phyloP scores from a whole-genome alignment of 2,329 filamentous ascomycete genomes.

The Diaporthe longicolla region DNA sequence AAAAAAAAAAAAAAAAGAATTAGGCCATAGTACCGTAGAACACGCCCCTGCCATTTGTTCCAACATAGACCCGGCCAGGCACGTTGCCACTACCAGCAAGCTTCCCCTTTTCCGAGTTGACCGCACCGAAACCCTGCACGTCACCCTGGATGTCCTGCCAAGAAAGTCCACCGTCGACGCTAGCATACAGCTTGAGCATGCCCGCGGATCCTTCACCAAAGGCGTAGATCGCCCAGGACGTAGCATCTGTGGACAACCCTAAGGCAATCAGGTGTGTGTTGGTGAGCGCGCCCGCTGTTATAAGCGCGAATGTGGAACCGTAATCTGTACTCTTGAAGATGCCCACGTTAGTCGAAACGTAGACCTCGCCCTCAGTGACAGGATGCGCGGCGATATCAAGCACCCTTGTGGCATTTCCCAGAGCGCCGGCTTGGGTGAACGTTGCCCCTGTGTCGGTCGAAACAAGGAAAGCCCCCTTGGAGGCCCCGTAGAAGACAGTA shows the following conservation, averaged over 20 bases:
- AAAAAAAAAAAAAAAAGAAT: too few species aligned
- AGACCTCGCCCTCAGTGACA: slow-evolving; percentile 70
- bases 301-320: slow-evolving; percentile 61
- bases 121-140: slow-evolving; percentile 59
- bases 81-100: slow-evolving; percentile 62
- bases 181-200: slow-evolving; percentile 58
- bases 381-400: slow-evolving; percentile 72
- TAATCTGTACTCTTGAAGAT: slow-evolving; percentile 67
- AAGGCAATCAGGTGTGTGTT: slow-evolving; percentile 60
- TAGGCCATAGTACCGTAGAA: slow-evolving; percentile 49
- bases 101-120: slow-evolving; percentile 51
- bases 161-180: slow-evolving; percentile 56
- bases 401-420: slow-evolving; percentile 59
- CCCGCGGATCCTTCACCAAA: slow-evolving; percentile 60
- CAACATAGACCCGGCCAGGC: slow-evolving; percentile 61
- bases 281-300: slow-evolving; percentile 51
- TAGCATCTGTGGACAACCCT: slow-evolving; percentile 54
- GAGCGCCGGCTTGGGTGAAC: slow-evolving; percentile 56
- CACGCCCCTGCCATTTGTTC: slow-evolving; percentile 64
- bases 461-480: slow-evolving; percentile 61
- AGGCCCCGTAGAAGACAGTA: slow-evolving; percentile 65
- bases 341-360: slow-evolving; percentile 67
- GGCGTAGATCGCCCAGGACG: slow-evolving; percentile 61
- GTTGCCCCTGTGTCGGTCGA: slow-evolving; percentile 62
- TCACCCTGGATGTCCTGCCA: slow-evolving; percentile 63